Evolutionary conservation across 2,329 filamentous ascomycete species (phyloP).

Genomic region (Colletotrichum godetiae): DNA sequence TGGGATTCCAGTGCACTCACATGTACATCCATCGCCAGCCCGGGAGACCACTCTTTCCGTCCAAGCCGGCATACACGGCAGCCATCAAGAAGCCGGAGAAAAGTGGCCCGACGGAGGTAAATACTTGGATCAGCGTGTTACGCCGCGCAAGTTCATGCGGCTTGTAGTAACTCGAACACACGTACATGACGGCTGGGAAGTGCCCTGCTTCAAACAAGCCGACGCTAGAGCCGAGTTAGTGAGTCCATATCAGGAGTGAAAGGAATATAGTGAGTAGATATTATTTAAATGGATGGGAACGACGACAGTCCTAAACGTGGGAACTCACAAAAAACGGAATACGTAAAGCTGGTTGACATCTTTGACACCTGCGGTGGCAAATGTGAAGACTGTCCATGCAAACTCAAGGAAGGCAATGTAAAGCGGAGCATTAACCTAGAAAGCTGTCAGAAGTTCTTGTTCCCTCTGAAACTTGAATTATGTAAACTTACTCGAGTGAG

Average conservation of each 20-base stretch:
- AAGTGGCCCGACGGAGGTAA: slow-evolving; percentile 40
- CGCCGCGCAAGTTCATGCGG: slow-evolving; percentile 44
- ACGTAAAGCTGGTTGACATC: slow-evolving; percentile 41
- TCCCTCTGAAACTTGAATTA: not conserved
- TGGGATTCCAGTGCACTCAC: slow-evolving; percentile 26
- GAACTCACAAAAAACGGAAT: slow-evolving; percentile 41
- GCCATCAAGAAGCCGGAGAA: slow-evolving; percentile 44
- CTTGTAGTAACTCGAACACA: slow-evolving; percentile 45
- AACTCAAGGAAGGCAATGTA: slow-evolving; percentile 41
- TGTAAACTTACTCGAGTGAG: slow-evolving; percentile 37
- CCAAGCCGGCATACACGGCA: slow-evolving; percentile 37
- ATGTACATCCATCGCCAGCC: slow-evolving; percentile 45
- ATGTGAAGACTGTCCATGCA: slow-evolving; percentile 41
- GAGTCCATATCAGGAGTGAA: not conserved
- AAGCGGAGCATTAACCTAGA: slow-evolving; percentile 39
- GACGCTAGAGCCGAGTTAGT: slow-evolving; percentile 34
- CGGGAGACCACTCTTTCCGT: slow-evolving; percentile 37
- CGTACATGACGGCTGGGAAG: slow-evolving; percentile 44
- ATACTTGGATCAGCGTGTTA: slow-evolving; percentile 43
- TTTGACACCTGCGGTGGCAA: slow-evolving; percentile 40
- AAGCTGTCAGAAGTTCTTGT: not conserved
- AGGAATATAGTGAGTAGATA: too few relatives aligned
- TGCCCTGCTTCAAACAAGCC: slow-evolving; percentile 45
- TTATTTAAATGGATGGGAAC: not conserved
- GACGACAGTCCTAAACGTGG: too few relatives aligned